These are phyloP conservation scores for Rhododendron simsii DNA, from an alignment of 148 eudicot species.

Conservation along the genomic window DNA sequence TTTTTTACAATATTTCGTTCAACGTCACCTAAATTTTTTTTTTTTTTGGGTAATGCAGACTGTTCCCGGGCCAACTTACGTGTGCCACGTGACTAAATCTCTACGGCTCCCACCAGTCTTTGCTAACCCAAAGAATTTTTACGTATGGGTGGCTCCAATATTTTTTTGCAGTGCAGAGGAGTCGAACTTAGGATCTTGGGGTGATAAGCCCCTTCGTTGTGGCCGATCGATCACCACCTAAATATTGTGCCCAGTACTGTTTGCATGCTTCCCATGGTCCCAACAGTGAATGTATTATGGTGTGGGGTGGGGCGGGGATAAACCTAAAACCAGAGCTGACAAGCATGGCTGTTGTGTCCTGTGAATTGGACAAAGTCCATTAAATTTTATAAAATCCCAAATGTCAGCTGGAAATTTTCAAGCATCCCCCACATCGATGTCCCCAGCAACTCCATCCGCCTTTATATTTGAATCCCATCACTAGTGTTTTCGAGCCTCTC, in stretches of 20 bases:
- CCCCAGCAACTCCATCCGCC: not conserved
- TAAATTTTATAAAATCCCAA: not conserved
- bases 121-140: too few species aligned
- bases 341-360: slow-evolving; percentile 14
- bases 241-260: not conserved
- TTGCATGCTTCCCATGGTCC: not conserved
- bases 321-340: not conserved
- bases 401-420: not conserved
- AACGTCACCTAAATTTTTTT: not conserved
- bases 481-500: not conserved
- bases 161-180: too few species aligned
- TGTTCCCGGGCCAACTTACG: too few species aligned
- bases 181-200: too few species aligned
- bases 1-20: not conserved
- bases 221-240: not conserved
- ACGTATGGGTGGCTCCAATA: too few species aligned
- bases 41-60: too few species aligned
- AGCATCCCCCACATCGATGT: not conserved
- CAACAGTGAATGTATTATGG: too few species aligned
- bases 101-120: too few species aligned
- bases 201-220: too few species aligned
- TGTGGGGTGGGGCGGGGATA: not conserved
- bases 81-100: too few species aligned
- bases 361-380: slow-evolving; percentile 4
- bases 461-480: not conserved